phyloP scores from a whole-genome alignment of 768 basidiomycete genomes.

The Russula ochroleuca region DNA sequence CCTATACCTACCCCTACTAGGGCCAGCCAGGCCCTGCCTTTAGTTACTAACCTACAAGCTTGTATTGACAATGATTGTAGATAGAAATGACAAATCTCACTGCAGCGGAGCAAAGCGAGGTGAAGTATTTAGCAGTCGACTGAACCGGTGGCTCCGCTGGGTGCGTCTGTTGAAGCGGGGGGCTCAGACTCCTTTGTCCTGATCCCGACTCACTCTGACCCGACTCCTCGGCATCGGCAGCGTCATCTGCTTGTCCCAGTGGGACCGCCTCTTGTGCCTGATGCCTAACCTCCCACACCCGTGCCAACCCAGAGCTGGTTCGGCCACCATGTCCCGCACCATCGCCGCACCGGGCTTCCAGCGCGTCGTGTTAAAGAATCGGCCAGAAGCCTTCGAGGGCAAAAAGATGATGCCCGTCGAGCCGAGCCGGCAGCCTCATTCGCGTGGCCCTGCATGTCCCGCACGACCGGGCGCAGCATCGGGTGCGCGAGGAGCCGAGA shows the following conservation, averaged over 20 bases:
- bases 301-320: constrained; percentile 41
- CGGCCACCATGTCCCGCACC: constrained; percentile 58
- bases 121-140: no score
- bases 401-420: constrained; percentile 53
- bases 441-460: constrained; percentile 36
- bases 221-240: neutral
- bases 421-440: constrained; percentile 32
- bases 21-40: no score
- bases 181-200: no score
- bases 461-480: constrained; percentile 43
- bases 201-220: no score
- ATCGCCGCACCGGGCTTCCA: constrained; percentile 51
- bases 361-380: constrained; percentile 54
- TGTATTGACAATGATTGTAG: no score
- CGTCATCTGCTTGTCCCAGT: neutral
- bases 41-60: no score
- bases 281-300: constrained; percentile 37
- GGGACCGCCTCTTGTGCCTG: constrained; percentile 28
- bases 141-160: no score
- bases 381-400: constrained; percentile 69
- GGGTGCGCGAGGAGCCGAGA: constrained; percentile 66
- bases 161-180: no score
- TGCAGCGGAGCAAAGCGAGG: no score
- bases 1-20: no score
- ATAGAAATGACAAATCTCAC: no score